Base-by-base conservation (phyloP, 345 rosid species). In the Euphorbia pulcherrima region DNA sequence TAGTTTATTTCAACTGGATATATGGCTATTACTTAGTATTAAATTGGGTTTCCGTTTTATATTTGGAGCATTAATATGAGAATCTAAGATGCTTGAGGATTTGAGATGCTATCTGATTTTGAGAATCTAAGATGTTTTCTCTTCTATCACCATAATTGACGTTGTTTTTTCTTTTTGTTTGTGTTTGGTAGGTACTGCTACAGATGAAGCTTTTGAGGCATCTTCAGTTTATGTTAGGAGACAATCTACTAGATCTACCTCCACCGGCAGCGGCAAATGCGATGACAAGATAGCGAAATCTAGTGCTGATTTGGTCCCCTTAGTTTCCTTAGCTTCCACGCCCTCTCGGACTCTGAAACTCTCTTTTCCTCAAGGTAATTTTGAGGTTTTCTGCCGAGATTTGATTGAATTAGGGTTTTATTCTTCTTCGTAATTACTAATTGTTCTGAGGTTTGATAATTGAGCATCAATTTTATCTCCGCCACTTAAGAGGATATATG, bases 201-300 rank as follows among this genome's bases (percentile, higher is more conserved):
- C 29, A 50, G 21, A 4, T 56, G 51, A 58, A 48, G 20, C 51
- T 53, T 41, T 41, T 11, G 83, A 74, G 82, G 83, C 82, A 18
- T n/a, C 58, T 64, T 71, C 87, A 0, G 78, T 83, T 70, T 80
- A 80, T 78, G 53, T 71, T 23, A 57, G 82, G 73, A 78, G 78
- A 70, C 72, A 70, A 48, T 47, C 76, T 54, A 12, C 2, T 24
- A 52, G 12, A 24, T 21, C 9, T 29, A 35, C 11, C 6, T 1
- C 20, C 18, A 4, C 7, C n/a, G 20, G 6, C 14, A 14, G 40
- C 18, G n/a, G 35, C 40, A 27, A 57, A n/a, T 28, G 10, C 17
- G 3, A 44, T 26, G 35, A 48, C 27, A 14, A 3, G 26, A n/a
- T 44, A 5, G 0, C 30, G 40, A 66, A 27, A 24, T 56, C 68